Conservation (phyloP, 2,329 filamentous ascomycete genomes). For the Sporothrix variecibatus region DNA sequence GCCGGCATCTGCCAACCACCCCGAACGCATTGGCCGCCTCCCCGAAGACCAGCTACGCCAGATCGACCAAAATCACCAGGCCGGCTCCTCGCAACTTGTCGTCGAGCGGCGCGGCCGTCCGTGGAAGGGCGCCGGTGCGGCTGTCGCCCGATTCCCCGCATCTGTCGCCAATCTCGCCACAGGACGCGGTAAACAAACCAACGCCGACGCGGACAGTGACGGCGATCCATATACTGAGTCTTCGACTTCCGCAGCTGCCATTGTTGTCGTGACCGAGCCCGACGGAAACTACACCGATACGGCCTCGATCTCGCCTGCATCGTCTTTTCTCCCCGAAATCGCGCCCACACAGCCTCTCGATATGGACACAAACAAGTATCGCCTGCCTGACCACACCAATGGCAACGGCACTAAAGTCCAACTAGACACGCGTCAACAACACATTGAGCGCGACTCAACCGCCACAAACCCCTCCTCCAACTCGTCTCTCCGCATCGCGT, state of each 20-base stretch:
- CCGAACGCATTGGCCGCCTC: conserved; percentile 64
- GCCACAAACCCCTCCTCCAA: background rate
- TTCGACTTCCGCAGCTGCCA: conserved; percentile 14
- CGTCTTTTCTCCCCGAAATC: conserved; percentile 55
- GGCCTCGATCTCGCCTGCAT: conserved; percentile 34
- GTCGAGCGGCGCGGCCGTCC: conserved; percentile 68
- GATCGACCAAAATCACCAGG: conserved; percentile 67
- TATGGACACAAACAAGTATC: conserved; percentile 75
- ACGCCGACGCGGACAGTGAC: conserved; percentile 23
- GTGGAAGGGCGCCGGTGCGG: conserved; percentile 68
- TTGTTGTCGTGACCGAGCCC: conserved; percentile 26
- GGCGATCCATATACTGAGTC: conserved; percentile 35
- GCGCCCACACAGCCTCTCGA: conserved; percentile 52
- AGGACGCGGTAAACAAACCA: conserved; percentile 20
- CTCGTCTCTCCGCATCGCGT: background rate
- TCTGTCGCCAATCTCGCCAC: conserved; percentile 39
- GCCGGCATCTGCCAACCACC: conserved; percentile 36
- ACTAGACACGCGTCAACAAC: conserved; percentile 58
- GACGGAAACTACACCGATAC: conserved; percentile 10
- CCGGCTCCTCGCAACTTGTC: conserved; percentile 51
- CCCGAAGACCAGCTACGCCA: conserved; percentile 69
- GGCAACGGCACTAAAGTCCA: conserved; percentile 67
- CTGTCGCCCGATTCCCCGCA: conserved; percentile 55
- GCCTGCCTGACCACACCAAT: conserved; percentile 69
- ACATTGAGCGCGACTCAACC: conserved; percentile 52